Conservation (phyloP, 1,284 basidiomycete genomes). For the Sutorius eximius region DNA sequence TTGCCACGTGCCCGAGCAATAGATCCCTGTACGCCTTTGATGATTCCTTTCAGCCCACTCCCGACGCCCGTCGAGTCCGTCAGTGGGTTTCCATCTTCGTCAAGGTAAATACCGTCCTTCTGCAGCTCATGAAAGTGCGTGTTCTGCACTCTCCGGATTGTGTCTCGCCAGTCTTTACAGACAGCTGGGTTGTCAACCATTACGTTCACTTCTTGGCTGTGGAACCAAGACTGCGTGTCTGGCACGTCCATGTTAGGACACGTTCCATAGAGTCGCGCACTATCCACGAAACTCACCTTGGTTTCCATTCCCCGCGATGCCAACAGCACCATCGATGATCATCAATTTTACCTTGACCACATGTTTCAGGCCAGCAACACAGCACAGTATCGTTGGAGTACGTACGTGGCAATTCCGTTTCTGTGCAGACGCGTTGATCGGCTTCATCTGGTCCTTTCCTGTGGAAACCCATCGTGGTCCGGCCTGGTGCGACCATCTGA, state of each 20-base stretch:
- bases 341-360: slow-evolving; percentile 63
- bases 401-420: slow-evolving; percentile 71
- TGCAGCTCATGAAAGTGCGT: slow-evolving; percentile 63
- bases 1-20: slow-evolving; percentile 36
- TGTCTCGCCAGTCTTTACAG: slow-evolving; percentile 64
- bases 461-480: slow-evolving; percentile 28
- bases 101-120: slow-evolving; percentile 69
- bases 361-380: slow-evolving; percentile 2
- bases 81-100: slow-evolving; percentile 47
- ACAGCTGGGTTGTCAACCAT: slow-evolving; percentile 67
- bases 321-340: slow-evolving; percentile 68
- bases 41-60: slow-evolving; percentile 30
- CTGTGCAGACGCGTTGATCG: slow-evolving; percentile 71
- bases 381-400: slow-evolving; percentile 4
- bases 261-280: background rate
- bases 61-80: slow-evolving; percentile 36
- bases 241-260: slow-evolving; percentile 2
- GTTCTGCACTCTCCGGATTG: slow-evolving; percentile 67
- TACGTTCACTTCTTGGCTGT: slow-evolving; percentile 77
- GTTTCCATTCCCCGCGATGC: slow-evolving; percentile 71
- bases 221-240: slow-evolving; percentile 79
- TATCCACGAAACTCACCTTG: slow-evolving; percentile 36
- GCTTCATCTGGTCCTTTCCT: slow-evolving; percentile 71
- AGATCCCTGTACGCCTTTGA: slow-evolving; percentile 36
- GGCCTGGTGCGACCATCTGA: background rate